These are phyloP conservation scores for Ambrosia artemisiifolia DNA, from an alignment of 129 eudicot genomes.

Conservation along the genomic window DNA sequence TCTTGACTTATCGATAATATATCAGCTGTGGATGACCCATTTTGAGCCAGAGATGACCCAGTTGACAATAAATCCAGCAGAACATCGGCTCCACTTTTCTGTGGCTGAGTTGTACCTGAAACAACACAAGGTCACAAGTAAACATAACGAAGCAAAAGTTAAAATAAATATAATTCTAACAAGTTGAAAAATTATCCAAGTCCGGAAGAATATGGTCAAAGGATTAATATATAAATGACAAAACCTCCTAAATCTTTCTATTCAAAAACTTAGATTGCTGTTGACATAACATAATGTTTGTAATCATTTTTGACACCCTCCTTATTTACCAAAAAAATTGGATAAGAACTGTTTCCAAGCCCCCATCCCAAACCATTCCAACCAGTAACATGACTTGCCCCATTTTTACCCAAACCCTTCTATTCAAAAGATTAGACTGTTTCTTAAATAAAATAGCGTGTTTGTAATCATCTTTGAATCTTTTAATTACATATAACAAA, in stretches of 20 bases:
- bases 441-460: neutral
- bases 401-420: neutral
- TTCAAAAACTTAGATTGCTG: neutral
- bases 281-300: neutral
- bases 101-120: slow-evolving; percentile 66
- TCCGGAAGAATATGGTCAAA: slow-evolving; percentile 3
- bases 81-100: slow-evolving; percentile 70
- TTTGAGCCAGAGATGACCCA: slow-evolving; percentile 63
- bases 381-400: neutral
- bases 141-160: neutral
- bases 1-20: slow-evolving; percentile 53
- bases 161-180: neutral
- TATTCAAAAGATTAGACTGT: neutral
- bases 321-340: neutral
- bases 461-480: neutral
- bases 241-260: neutral
- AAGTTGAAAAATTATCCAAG: neutral
- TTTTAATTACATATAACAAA: neutral
- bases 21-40: slow-evolving; percentile 47
- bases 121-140: slow-evolving; percentile 16
- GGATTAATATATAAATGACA: neutral
- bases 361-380: neutral
- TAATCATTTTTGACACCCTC: neutral
- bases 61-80: slow-evolving; percentile 83
- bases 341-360: neutral